Percentiles rank a stretch among this genome's conserved stretches.
Evolutionary conservation across 2,329 filamentous ascomycete species (phyloP).

Genomic region (Phaeophleospora eucalypticola): DNA sequence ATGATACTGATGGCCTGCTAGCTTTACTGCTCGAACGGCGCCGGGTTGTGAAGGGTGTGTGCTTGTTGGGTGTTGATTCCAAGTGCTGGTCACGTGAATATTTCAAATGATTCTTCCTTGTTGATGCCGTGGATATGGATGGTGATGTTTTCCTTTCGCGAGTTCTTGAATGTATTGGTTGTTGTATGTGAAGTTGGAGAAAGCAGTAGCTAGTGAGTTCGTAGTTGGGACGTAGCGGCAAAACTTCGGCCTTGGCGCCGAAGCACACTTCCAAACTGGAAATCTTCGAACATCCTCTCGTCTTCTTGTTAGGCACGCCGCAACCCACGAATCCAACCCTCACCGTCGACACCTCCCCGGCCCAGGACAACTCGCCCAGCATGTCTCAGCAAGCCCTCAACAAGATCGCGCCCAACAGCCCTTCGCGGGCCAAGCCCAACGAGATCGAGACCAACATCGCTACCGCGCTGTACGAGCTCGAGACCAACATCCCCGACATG

Average conservation of each 20-base stretch:
- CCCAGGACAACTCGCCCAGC: constrained; percentile 34
- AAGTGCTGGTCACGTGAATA: background rate
- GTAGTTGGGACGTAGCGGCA: too few relatives aligned
- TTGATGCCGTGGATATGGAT: too few relatives aligned
- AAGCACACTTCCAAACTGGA: background rate
- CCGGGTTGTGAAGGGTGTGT: background rate
- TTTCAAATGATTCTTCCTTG: background rate
- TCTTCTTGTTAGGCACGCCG: background rate
- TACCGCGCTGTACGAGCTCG: constrained; percentile 95
- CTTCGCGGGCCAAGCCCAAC: constrained; percentile 89
- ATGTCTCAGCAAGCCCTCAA: constrained; percentile 72
- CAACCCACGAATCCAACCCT: background rate
- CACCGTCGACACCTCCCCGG: constrained; percentile 6
- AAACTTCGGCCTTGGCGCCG: background rate
- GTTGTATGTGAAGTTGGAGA: too few relatives aligned
- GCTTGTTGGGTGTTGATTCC: background rate
- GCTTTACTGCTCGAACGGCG: background rate
- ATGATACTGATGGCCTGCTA: background rate
- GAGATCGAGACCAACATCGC: constrained; percentile 98
- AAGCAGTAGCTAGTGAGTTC: too few relatives aligned
- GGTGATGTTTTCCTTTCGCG: too few relatives aligned
- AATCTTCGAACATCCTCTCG: background rate
- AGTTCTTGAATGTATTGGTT: too few relatives aligned
- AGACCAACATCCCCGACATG: constrained; percentile 98
- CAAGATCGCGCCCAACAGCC: constrained; percentile 98